Percentiles rank a stretch among this genome's conserved stretches.
Conservation (phyloP, 257 asterid genomes). For the Verbascum thapsus region DNA sequence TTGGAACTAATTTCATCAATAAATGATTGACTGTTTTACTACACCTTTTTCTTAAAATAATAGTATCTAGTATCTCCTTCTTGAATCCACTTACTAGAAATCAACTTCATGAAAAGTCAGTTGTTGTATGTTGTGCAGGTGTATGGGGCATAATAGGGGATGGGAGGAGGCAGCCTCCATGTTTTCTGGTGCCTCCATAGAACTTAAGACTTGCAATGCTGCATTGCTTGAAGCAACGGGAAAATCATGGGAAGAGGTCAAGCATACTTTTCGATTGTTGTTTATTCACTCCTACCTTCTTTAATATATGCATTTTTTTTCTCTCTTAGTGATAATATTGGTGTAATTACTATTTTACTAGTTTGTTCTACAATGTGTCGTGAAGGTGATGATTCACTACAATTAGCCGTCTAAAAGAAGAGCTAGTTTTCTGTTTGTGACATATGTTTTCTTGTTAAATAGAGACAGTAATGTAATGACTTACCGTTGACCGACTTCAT, state of each 20-base stretch:
- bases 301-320: conserved; percentile 2
- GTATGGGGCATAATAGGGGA: conserved; percentile 97
- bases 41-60: background rate
- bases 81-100: conserved; percentile 18
- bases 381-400: background rate
- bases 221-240: conserved; percentile 92
- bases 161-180: conserved; percentile 99
- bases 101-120: background rate
- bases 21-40: conserved; percentile 9
- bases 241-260: conserved; percentile 89
- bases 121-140: conserved; percentile 54
- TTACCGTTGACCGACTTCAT: background rate
- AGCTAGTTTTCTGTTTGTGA: background rate
- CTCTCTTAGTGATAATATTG: conserved; percentile 7
- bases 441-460: conserved; percentile 2
- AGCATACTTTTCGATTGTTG: conserved; percentile 7
- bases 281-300: conserved; percentile 10
- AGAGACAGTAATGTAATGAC: background rate
- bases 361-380: background rate
- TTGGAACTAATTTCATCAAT: too few relatives aligned
- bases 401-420: background rate
- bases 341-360: conserved; percentile 8
- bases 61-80: conserved; percentile 5
- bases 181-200: conserved; percentile 74
- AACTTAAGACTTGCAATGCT: conserved; percentile 88